Evolutionary conservation across 1,284 basidiomycete species (phyloP).

Genomic region (Mycosarcoma mackinlayi): DNA sequence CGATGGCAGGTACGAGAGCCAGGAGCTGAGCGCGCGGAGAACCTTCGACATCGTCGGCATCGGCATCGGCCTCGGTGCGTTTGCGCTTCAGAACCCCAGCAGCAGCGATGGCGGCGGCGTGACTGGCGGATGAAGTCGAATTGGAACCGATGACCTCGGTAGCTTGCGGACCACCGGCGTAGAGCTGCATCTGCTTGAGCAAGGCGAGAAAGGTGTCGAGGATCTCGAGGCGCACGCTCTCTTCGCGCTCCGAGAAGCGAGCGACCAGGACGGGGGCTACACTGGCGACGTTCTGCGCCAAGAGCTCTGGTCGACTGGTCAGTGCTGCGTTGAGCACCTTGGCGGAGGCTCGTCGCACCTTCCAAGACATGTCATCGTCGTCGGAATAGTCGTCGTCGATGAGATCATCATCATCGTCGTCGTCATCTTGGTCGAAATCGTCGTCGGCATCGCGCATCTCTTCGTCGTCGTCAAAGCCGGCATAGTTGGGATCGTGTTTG

Average conservation of each 20-base stretch:
- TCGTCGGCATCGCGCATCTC: slow-evolving; percentile 68
- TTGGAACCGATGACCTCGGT: slow-evolving; percentile 73
- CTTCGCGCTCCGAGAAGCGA: slow-evolving; percentile 92
- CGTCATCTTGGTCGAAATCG: slow-evolving; percentile 33
- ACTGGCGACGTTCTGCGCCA: slow-evolving; percentile 80
- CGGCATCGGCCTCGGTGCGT: slow-evolving; percentile 55
- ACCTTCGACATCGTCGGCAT: slow-evolving; percentile 38
- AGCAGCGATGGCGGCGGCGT: slow-evolving; percentile 42
- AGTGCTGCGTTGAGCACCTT: slow-evolving; percentile 88
- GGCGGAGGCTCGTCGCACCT: slow-evolving; percentile 90
- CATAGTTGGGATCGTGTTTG: slow-evolving; percentile 97
- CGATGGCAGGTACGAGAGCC: slow-evolving; percentile 79
- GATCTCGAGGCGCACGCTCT: slow-evolving; percentile 92
- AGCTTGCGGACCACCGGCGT: slow-evolving; percentile 71
- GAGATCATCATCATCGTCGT: slow-evolving; percentile 76
- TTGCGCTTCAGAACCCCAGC: slow-evolving; percentile 68
- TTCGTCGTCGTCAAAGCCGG: slow-evolving; percentile 81
- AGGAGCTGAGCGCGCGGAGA: slow-evolving; percentile 67
- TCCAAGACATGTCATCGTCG: slow-evolving; percentile 99
- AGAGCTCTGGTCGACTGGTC: slow-evolving; percentile 85
- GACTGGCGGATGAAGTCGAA: slow-evolving; percentile 26
- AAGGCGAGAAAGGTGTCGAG: slow-evolving; percentile 86
- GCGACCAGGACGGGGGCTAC: slow-evolving; percentile 88
- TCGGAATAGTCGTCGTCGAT: slow-evolving; percentile 78
- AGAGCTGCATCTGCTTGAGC: slow-evolving; percentile 78